Percentiles rank a stretch among this genome's conserved stretches.
Evolutionary conservation across 2,329 filamentous ascomycete genomes (phyloP).

Genomic region (Ceratocystis lukuohia): DNA sequence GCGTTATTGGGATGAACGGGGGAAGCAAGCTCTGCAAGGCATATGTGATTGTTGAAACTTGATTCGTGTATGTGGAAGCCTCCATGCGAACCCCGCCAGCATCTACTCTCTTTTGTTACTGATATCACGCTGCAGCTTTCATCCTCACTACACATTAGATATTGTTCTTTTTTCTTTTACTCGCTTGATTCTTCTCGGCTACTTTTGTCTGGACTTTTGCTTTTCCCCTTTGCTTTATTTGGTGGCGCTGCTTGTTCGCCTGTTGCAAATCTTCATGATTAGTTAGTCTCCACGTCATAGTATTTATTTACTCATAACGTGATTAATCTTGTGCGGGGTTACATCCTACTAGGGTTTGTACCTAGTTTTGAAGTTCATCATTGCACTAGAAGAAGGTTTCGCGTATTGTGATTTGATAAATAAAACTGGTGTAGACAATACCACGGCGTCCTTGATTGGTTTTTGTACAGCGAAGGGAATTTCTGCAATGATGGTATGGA

Average conservation of each 20-base stretch:
- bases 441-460: not conserved
- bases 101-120: not conserved
- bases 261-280: not conserved
- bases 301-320: not conserved
- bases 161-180: not conserved
- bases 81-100: not conserved
- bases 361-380: not conserved
- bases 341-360: not conserved
- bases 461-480: not conserved
- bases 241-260: too few species aligned
- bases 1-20: conserved; percentile 1
- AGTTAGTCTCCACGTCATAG: not conserved
- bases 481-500: not conserved
- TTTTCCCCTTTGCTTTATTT: not conserved
- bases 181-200: not conserved
- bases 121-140: not conserved
- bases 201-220: not conserved
- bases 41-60: not conserved
- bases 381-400: not conserved
- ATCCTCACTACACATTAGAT: conserved; percentile 4
- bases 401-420: not conserved
- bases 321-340: not conserved
- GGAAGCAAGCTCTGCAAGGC: not conserved
- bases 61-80: not conserved
- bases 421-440: not conserved